Conservation (phyloP, 2,329 filamentous ascomycete species). For the Neoascochyta sp. region DNA sequence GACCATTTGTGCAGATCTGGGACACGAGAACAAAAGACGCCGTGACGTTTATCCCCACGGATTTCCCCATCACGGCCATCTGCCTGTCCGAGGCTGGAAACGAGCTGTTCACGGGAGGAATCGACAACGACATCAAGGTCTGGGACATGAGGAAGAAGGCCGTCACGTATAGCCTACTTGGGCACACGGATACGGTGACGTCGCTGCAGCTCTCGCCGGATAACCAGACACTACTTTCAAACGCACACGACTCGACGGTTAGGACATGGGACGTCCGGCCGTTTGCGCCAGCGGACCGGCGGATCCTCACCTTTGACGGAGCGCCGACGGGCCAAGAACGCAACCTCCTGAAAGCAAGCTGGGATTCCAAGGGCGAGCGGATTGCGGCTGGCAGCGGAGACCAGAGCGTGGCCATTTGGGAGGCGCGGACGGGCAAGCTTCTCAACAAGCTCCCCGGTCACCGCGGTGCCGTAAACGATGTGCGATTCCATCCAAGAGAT, state of each 20-base stretch:
- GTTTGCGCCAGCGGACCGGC: constrained; percentile 83
- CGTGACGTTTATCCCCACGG: constrained; percentile 81
- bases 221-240: constrained; percentile 82
- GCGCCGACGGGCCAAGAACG: constrained; percentile 83
- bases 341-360: constrained; percentile 85
- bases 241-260: constrained; percentile 90
- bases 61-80: constrained; percentile 88
- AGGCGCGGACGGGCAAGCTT: constrained; percentile 79
- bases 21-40: constrained; percentile 89
- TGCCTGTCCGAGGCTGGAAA: constrained; percentile 92
- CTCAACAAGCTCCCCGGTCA: constrained; percentile 94
- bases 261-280: constrained; percentile 95
- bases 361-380: constrained; percentile 80
- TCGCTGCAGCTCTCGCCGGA: constrained; percentile 90
- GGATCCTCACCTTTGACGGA: constrained; percentile 87
- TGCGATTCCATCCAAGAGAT: constrained; percentile 78
- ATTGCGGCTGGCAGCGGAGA: constrained; percentile 89
- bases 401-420: constrained; percentile 88
- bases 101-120: constrained; percentile 89
- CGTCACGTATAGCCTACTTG: constrained; percentile 79
- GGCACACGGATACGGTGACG: constrained; percentile 88
- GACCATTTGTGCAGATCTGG: constrained; percentile 61
- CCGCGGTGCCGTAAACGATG: constrained; percentile 91
- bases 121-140: constrained; percentile 95
- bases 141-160: constrained; percentile 95